Base-by-base conservation (phyloP, 768 basidiomycete genomes). In the Amanita molliuscula region DNA sequence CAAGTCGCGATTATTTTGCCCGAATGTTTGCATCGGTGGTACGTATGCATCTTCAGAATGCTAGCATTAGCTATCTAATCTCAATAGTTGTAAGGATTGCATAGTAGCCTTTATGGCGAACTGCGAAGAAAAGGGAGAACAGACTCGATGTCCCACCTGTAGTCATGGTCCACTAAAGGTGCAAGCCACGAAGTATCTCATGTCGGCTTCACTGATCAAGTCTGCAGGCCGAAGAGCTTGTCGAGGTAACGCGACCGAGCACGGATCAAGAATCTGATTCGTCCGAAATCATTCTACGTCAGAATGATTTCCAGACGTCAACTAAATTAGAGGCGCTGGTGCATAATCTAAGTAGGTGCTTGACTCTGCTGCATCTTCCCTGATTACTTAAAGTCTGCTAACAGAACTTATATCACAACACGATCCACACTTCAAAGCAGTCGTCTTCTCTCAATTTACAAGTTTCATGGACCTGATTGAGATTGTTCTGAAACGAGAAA, bases 371-470 rank as follows among this genome's bases (percentile, higher is more conserved):
- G 13, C 28, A 50, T n/a, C 28, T 26, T 26, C 41, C 3, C 33
- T 21, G 37, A 23, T 34, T 47, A 23, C 48, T 47, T 8, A 37
- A 1, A 15, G 15, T 31, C 42, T 44, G 36, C 28, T 35, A 46
- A 6, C 54, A 84, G 79, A 78, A 56, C 73, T 78, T 56, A 63
- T 90, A 56, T 68, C 75, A 59, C 73, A 80, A 60, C 75, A 89
- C 68, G 83, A 88, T 52, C 82, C 87, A 1, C 73, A 69, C 57
- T 90, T 88, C 64, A 78, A 87, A 31, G 89, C 85, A 1, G 84
- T 94, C 20, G 84, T 94, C 3, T 94, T 94, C 63, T 91, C 88
- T 1, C 88, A 94, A 57, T 93, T 93, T 56, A 94, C 91, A 0
- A 81, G 79, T 21, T 95, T 93, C 63, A 67, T 95, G 49, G 86